Evolutionary conservation across 257 asterid genomes (phyloP).

Genomic region (Haberlea rhodopensis): DNA sequence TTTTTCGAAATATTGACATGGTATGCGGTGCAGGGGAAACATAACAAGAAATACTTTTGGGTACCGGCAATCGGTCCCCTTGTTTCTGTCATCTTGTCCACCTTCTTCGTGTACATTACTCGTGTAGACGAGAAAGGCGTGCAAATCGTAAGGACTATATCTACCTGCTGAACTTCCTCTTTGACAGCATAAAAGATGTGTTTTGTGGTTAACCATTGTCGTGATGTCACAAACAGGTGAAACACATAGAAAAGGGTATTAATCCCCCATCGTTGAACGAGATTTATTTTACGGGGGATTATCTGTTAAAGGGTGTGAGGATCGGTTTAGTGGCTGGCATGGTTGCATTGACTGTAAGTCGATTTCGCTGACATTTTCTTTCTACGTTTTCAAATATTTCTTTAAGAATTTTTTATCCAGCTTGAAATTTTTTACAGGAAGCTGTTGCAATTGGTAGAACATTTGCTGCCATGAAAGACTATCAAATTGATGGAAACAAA

Average conservation of each 20-base stretch:
- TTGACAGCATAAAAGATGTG: too few relatives aligned
- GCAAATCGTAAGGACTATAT: conserved; percentile 54
- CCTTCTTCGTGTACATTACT: conserved; percentile 70
- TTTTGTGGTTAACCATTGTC: too few relatives aligned
- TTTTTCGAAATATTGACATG: conserved; percentile 10
- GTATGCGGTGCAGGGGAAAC: conserved; percentile 62
- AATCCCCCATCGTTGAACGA: conserved; percentile 62
- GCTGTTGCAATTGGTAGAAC: conserved; percentile 96
- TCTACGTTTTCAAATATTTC: neutral
- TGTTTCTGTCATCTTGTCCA: conserved; percentile 67
- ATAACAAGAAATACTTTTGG: conserved; percentile 71
- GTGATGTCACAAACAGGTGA: conserved; percentile 51
- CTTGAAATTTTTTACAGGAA: conserved; percentile 48
- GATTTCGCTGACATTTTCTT: neutral
- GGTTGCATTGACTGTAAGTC: conserved; percentile 74
- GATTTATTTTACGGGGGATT: conserved; percentile 61
- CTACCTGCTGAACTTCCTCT: too few relatives aligned
- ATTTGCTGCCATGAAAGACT: conserved; percentile 92
- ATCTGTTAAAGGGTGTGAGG: conserved; percentile 63
- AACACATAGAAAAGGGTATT: conserved; percentile 77
- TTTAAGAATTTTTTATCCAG: neutral
- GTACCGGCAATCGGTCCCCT: conserved; percentile 85
- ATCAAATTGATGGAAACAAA: conserved; percentile 86
- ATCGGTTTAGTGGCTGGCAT: conserved; percentile 86
- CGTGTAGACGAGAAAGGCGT: conserved; percentile 76